These are phyloP conservation scores for Rubia yunnanensis DNA, from an alignment of 257 asterid genomes.

Conservation along the genomic window DNA sequence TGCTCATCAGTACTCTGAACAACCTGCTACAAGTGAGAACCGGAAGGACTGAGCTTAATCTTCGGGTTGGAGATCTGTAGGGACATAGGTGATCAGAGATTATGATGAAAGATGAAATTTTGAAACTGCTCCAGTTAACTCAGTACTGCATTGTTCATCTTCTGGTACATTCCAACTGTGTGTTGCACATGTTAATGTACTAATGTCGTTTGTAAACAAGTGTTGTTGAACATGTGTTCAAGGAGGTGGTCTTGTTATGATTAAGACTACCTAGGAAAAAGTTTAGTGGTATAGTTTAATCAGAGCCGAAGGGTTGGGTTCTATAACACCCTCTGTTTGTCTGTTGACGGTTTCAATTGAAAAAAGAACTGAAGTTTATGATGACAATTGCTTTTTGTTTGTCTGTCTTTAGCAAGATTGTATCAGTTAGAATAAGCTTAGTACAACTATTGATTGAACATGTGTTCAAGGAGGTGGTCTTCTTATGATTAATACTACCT, in stretches of 20 bases:
- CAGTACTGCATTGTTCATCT: not conserved
- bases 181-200: not conserved
- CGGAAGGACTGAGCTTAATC: not conserved
- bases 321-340: not conserved
- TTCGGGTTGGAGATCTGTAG: too few relatives aligned
- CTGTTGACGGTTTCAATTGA: too few relatives aligned
- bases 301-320: not conserved
- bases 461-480: not conserved
- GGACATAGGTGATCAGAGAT: not conserved
- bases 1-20: slow-evolving; percentile 22
- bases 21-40: slow-evolving; percentile 4
- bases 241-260: not conserved
- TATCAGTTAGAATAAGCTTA: too few relatives aligned
- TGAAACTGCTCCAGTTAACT: not conserved
- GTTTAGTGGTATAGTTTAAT: not conserved
- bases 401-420: too few relatives aligned
- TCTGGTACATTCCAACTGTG: not conserved
- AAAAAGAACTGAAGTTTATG: not conserved
- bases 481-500: not conserved
- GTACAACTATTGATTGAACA: too few relatives aligned
- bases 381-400: not conserved
- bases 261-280: not conserved
- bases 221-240: not conserved
- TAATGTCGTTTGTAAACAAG: not conserved
- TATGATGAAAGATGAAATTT: slow-evolving; percentile 3